A percentile compares a stretch with the other conserved stretches of the same genome.
Evolutionary conservation across 1,139 yeast species (phyloP).

Genomic region (Maudiozyma humilis): DNA sequence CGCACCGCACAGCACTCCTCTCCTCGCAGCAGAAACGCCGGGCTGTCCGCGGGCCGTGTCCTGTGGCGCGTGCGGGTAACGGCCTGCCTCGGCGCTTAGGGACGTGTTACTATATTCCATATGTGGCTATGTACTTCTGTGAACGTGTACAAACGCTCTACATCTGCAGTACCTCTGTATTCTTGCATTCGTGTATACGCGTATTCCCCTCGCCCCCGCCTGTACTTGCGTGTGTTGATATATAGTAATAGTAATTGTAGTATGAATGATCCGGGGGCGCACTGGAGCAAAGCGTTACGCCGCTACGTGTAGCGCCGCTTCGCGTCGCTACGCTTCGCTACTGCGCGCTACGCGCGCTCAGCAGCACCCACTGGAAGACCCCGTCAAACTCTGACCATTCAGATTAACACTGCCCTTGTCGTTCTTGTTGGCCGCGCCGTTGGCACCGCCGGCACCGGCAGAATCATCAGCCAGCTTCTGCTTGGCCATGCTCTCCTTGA

Average conservation of each 20-base stretch:
- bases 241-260: not conserved
- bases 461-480: constrained; percentile 39
- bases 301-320: too few relatives aligned
- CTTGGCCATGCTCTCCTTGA: constrained; percentile 89
- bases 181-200: not conserved
- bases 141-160: too few relatives aligned
- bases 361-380: constrained; percentile 71
- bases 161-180: too few relatives aligned
- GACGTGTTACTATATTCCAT: too few relatives aligned
- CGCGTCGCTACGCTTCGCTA: too few relatives aligned
- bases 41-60: too few relatives aligned
- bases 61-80: too few relatives aligned
- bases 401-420: constrained; percentile 73
- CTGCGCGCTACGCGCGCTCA: constrained; percentile 16
- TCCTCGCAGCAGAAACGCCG: not conserved
- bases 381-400: constrained; percentile 78
- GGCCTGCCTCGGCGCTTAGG: too few relatives aligned
- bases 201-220: not conserved
- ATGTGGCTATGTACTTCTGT: too few relatives aligned
- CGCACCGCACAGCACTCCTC: too few relatives aligned
- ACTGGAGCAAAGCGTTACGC: too few relatives aligned
- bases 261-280: too few relatives aligned
- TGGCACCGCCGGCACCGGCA: constrained; percentile 34
- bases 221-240: not conserved
- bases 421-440: constrained; percentile 32